Base-by-base conservation (phyloP, 169 alveolate species). In the Plasmodium berghei region DNA sequence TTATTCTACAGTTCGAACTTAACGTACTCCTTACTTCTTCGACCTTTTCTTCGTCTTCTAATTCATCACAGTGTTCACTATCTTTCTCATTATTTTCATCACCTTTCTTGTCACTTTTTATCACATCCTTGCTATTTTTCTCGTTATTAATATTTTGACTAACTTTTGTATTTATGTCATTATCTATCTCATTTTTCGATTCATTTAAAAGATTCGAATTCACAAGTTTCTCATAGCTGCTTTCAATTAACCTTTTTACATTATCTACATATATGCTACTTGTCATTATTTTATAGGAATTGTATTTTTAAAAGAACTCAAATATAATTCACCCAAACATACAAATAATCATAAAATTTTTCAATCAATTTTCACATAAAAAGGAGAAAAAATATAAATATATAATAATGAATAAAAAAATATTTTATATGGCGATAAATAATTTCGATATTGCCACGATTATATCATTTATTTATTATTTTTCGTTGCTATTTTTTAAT, bases 1-100 rank as follows among this genome's bases (percentile, higher is more conserved):
- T 26, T 67, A 83, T 66, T 83, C 90, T 67, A 22, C 90, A 83
- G 62, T 83, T 66, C 4, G 90, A 49, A 54, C 70, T 83, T 40
- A 83, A 59, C 3, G 63, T 67, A 16, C 40, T 67, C 22, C 75
- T 46, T 9, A 83, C 63, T 20, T 83, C 73, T 45, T 83, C 72
- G 10, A 67, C 49, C 49, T 83, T 83, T 52, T 55, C 67, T 46
- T 74, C 40, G 45, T 74, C 55, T 2, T 26, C 55, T 28, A 5
- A 54, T 59, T 67, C 14, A 67, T 46, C 3, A 52, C 55, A n/a
- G 40, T 66, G 12, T 67, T 45, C 3, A 80, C 71, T 28, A 66
- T 64, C 26, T 80, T 62, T 18, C 52, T 42, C 61, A 66, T 80
- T 49, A 55, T 67, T 46, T 74, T 66, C 40, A 62, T 40, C 2